Conservation (phyloP, 2,329 filamentous ascomycete genomes). For the Escovopsis sp. region DNA sequence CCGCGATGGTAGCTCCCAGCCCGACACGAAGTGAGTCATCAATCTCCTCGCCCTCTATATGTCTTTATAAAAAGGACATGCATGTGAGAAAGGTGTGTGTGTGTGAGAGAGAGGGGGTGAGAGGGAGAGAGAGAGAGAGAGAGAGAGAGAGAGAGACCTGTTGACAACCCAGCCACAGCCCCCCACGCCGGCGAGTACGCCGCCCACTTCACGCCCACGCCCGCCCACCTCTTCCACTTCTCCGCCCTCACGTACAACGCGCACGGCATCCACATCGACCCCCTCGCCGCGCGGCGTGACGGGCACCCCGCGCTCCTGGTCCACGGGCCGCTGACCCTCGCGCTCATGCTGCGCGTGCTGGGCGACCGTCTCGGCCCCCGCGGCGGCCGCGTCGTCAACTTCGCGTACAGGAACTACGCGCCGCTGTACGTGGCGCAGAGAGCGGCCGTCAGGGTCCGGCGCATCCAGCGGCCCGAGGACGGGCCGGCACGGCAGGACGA, state of each 20-base stretch:
- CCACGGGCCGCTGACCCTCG: constrained; percentile 71
- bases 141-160: no score
- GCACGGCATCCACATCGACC: constrained; percentile 79
- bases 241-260: constrained; percentile 86
- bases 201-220: constrained; percentile 48
- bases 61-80: neutral
- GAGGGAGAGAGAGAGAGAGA: no score
- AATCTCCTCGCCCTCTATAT: neutral
- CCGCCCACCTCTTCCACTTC: constrained; percentile 71
- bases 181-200: constrained; percentile 21
- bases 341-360: constrained; percentile 59
- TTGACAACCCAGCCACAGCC: no score
- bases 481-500: constrained; percentile 23
- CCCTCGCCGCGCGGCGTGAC: constrained; percentile 54
- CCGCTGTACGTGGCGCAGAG: constrained; percentile 64
- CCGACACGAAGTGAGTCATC: constrained; percentile 10
- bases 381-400: constrained; percentile 26
- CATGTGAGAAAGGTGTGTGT: no score
- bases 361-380: constrained; percentile 10
- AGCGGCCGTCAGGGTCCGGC: constrained; percentile 53
- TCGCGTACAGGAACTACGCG: constrained; percentile 69
- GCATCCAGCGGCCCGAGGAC: constrained; percentile 24
- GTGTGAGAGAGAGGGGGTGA: no score
- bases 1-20: no score
- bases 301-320: constrained; percentile 64